phyloP scores from a whole-genome alignment of 1,139 yeast species.

The Pichia sp. region DNA sequence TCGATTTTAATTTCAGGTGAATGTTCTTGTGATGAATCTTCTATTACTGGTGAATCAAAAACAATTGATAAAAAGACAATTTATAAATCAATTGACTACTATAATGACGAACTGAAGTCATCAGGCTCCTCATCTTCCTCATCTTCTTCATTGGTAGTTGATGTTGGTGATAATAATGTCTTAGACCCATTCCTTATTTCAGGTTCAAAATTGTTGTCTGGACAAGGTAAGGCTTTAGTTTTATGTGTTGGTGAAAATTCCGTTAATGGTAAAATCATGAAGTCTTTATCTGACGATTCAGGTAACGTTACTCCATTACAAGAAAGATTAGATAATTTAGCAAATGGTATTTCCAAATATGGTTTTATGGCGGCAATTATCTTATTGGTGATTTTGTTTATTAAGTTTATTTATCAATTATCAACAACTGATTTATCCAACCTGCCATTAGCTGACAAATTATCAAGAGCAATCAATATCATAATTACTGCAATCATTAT shows the following conservation, averaged over 20 bases:
- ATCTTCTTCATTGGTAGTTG: slow-evolving; percentile 31
- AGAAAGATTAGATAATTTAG: slow-evolving; percentile 69
- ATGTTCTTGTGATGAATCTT: slow-evolving; percentile 86
- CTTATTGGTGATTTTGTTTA: slow-evolving; percentile 69
- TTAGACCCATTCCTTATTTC: slow-evolving; percentile 82
- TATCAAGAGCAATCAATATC: slow-evolving; percentile 75
- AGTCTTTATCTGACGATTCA: slow-evolving; percentile 58
- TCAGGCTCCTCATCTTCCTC: background rate
- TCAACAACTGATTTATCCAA: slow-evolving; percentile 37
- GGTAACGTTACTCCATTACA: slow-evolving; percentile 78
- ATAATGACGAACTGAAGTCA: slow-evolving; percentile 15
- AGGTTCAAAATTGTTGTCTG: slow-evolving; percentile 82
- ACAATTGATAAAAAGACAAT: slow-evolving; percentile 66
- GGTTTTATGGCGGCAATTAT: slow-evolving; percentile 82
- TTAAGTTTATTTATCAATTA: slow-evolving; percentile 65
- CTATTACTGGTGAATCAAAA: slow-evolving; percentile 90
- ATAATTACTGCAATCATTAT: slow-evolving; percentile 87
- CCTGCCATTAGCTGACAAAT: slow-evolving; percentile 63
- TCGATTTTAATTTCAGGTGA: slow-evolving; percentile 69
- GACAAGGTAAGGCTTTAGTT: slow-evolving; percentile 78
- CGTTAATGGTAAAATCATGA: slow-evolving; percentile 86
- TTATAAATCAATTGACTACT: slow-evolving; percentile 36
- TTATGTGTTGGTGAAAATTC: slow-evolving; percentile 90
- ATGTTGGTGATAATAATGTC: slow-evolving; percentile 41
- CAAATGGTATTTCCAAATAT: slow-evolving; percentile 89